phyloP scores from a whole-genome alignment of 2,329 filamentous ascomycete species.

The Rhinocladiella similis region DNA sequence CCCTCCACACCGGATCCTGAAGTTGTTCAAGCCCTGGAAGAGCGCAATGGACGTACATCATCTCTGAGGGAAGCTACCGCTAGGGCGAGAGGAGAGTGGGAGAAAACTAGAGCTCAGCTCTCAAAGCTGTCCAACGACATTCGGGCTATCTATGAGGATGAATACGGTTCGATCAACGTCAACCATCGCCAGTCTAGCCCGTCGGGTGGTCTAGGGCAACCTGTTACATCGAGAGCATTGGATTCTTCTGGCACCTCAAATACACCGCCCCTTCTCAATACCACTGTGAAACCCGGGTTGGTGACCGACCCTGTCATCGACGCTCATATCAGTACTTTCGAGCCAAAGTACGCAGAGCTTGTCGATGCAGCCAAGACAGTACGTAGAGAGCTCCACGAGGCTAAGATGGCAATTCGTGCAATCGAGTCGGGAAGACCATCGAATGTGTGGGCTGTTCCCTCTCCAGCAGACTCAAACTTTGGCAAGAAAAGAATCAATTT shows the following conservation, averaged over 20 bases:
- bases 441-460: constrained; percentile 18
- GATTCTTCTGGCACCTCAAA: neutral
- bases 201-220: neutral
- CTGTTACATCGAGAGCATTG: neutral
- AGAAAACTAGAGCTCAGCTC: constrained; percentile 15
- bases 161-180: constrained; percentile 26
- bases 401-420: constrained; percentile 12
- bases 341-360: constrained; percentile 24
- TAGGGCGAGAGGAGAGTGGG: constrained; percentile 8
- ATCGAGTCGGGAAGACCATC: constrained; percentile 17
- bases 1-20: constrained; percentile 12
- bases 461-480: constrained; percentile 10
- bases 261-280: constrained; percentile 18
- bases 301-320: constrained; percentile 24
- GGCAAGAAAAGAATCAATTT: constrained; percentile 19
- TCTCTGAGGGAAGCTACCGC: constrained; percentile 11
- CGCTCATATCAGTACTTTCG: constrained; percentile 22
- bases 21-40: constrained; percentile 1
- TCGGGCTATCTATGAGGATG: constrained; percentile 29
- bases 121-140: constrained; percentile 22
- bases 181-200: constrained; percentile 15
- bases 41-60: constrained; percentile 4
- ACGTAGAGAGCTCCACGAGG: constrained; percentile 21
- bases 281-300: constrained; percentile 26
- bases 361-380: constrained; percentile 23